phyloP scores from a whole-genome alignment of 2,329 filamentous ascomycete genomes.

The Sclerotinia minor region DNA sequence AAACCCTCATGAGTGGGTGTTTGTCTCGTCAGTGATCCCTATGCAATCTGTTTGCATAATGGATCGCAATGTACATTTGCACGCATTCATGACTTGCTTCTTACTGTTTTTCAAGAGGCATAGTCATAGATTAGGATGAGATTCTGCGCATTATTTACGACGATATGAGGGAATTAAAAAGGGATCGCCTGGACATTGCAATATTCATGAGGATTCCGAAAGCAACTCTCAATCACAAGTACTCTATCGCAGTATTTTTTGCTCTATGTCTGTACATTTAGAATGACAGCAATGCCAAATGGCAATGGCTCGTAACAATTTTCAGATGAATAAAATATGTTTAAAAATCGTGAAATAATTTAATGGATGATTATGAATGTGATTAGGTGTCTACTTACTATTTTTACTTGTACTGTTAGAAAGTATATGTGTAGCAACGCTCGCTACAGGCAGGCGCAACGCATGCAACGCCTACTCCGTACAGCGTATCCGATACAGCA shows the following conservation, averaged over 20 bases:
- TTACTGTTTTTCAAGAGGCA: conserved; percentile 17
- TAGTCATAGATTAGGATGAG: conserved; percentile 18
- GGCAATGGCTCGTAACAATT: conserved; percentile 12
- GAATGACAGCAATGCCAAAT: conserved; percentile 20
- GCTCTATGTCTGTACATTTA: conserved; percentile 21
- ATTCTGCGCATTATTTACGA: conserved; percentile 13
- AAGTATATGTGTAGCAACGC: too few species aligned
- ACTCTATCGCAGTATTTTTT: conserved; percentile 20
- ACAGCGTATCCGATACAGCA: too few species aligned
- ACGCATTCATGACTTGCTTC: conserved; percentile 32
- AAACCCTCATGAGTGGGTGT: conserved; percentile 37
- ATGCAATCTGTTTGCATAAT: conserved; percentile 33
- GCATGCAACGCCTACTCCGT: too few species aligned
- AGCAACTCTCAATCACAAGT: conserved; percentile 13
- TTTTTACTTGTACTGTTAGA: too few species aligned
- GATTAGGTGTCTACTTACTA: too few species aligned
- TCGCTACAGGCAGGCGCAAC: too few species aligned
- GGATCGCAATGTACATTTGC: conserved; percentile 38
- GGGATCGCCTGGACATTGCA: conserved; percentile 14
- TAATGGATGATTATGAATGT: background rate
- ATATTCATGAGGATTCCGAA: conserved; percentile 7
- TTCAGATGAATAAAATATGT: conserved; percentile 15
- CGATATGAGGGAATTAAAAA: conserved; percentile 8
- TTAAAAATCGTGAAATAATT: conserved; percentile 1
- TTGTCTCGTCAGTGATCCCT: conserved; percentile 38